phyloP scores from a whole-genome alignment of 2,329 filamentous ascomycete genomes.

The Cryphonectria naterciae region DNA sequence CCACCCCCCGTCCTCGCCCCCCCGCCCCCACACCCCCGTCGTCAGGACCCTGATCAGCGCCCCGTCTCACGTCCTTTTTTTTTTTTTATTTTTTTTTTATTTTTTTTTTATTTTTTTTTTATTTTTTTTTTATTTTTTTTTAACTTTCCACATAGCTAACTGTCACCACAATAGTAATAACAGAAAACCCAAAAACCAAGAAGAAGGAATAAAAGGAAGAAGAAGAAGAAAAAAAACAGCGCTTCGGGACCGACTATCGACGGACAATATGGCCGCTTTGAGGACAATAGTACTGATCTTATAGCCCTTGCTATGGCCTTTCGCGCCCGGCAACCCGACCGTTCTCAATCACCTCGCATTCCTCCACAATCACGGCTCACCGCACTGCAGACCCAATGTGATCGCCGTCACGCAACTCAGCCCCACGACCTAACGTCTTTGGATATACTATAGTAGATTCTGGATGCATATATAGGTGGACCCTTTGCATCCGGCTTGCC shows the following conservation, averaged over 20 bases:
- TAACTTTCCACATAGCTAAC: not conserved
- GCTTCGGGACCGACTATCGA: constrained; percentile 11
- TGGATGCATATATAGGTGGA: constrained; percentile 13
- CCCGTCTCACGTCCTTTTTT: not conserved
- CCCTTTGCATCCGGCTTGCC: not conserved
- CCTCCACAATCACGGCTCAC: constrained; percentile 6
- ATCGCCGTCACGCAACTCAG: constrained; percentile 3
- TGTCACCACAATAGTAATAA: not conserved
- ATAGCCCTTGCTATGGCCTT: constrained; percentile 1
- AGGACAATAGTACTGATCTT: constrained; percentile 19
- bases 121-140: no score
- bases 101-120: no score
- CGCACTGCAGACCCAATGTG: not conserved
- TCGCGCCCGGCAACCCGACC: not conserved
- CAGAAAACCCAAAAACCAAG: no score
- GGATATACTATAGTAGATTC: constrained; percentile 6
- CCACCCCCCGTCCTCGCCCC: no score
- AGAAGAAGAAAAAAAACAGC: not conserved
- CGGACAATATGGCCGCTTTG: constrained; percentile 12
- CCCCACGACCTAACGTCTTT: not conserved
- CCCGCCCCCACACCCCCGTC: not conserved
- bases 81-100: no score
- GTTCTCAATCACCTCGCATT: not conserved
- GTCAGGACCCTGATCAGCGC: not conserved
- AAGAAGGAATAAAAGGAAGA: no score